Conservation (phyloP, 306 rosid species). For the Prunus fruticosa region DNA sequence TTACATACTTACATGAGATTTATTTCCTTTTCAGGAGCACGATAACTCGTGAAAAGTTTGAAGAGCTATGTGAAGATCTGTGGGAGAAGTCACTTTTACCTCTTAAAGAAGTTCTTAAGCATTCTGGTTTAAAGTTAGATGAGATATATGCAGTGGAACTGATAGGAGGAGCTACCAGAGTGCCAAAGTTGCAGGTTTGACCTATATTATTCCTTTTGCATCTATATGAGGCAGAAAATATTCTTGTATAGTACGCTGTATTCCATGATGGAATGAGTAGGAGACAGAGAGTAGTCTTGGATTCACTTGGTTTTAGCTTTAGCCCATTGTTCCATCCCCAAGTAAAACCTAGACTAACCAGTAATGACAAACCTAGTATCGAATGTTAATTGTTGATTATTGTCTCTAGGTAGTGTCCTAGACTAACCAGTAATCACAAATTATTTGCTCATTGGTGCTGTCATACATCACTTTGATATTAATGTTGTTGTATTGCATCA, state of each 20-base stretch:
- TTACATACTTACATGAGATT: constrained; percentile 1
- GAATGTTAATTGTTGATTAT: not conserved
- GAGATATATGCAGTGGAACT: constrained; percentile 88
- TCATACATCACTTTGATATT: not conserved
- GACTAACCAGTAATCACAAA: not conserved
- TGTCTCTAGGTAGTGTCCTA: not conserved
- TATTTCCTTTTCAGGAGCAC: constrained; percentile 61
- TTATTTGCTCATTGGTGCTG: not conserved
- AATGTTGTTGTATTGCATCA: not conserved
- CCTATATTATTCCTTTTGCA: constrained; percentile 22
- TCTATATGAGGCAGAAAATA: constrained; percentile 17
- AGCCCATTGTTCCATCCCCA: not conserved
- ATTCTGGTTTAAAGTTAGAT: constrained; percentile 62
- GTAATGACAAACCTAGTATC: not conserved
- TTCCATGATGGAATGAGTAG: not conserved
- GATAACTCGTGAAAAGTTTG: constrained; percentile 90
- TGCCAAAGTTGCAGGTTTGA: constrained; percentile 94
- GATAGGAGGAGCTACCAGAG: constrained; percentile 96
- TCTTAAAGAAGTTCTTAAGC: constrained; percentile 66
- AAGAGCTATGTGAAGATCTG: constrained; percentile 85
- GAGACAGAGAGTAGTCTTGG: not conserved
- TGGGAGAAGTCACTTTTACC: constrained; percentile 90
- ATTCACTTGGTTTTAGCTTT: not conserved
- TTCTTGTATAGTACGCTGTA: not conserved
- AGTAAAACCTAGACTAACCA: not conserved